Evolutionary conservation across 2,329 filamentous ascomycete species (phyloP).

Genomic region (Ceratocystis colombiana): DNA sequence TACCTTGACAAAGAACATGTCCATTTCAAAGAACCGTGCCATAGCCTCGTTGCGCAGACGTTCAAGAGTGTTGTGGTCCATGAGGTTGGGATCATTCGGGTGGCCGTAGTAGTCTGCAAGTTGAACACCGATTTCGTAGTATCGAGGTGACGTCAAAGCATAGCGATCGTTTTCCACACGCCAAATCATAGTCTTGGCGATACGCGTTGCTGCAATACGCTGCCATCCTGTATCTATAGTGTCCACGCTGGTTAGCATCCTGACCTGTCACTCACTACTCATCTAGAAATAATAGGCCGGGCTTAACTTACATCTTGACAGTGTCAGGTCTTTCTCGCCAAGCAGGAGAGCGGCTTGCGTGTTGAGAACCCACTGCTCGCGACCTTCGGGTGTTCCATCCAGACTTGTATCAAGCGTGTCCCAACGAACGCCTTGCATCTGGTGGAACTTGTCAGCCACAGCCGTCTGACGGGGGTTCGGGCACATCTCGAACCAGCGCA

Average conservation of each 20-base stretch:
- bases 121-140: conserved; percentile 45
- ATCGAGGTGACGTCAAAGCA: conserved; percentile 41
- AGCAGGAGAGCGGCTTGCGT: conserved; percentile 53
- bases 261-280: not conserved
- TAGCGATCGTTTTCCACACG: conserved; percentile 48
- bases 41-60: conserved; percentile 42
- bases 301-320: conserved; percentile 47
- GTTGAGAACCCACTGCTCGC: conserved; percentile 57
- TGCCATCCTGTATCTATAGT: conserved; percentile 50
- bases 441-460: conserved; percentile 46
- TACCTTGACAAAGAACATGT: conserved; percentile 60
- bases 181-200: conserved; percentile 53
- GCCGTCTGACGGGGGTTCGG: conserved; percentile 42
- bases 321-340: conserved; percentile 52
- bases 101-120: conserved; percentile 44
- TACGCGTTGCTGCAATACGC: conserved; percentile 41
- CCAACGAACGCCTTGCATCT: conserved; percentile 51
- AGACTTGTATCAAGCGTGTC: conserved; percentile 50
- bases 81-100: conserved; percentile 36
- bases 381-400: conserved; percentile 45
- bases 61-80: conserved; percentile 39
- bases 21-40: conserved; percentile 46
- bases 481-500: conserved; percentile 50
- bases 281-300: not conserved
- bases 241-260: no score